Conservation (phyloP, 106 monocot genomes). For the Xerophyta viscosa region DNA sequence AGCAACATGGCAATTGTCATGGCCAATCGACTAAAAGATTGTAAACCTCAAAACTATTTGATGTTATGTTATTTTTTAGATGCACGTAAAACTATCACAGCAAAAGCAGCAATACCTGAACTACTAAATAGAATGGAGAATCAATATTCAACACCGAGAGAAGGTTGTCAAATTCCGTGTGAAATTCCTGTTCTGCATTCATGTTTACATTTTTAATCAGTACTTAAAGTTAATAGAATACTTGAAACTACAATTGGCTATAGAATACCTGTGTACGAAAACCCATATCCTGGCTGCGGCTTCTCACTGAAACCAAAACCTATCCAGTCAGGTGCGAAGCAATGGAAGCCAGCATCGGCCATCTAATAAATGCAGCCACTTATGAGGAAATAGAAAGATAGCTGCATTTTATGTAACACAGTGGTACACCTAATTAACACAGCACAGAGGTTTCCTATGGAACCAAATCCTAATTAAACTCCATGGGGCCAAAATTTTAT, state of each 20-base stretch:
- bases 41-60: too few species aligned
- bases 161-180: slow-evolving; percentile 73
- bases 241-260: neutral
- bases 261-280: slow-evolving; percentile 61
- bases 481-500: too few species aligned
- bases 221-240: neutral
- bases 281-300: slow-evolving; percentile 93
- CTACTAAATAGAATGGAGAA: slow-evolving; percentile 73
- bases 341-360: slow-evolving; percentile 84
- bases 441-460: too few species aligned
- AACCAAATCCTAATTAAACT: too few species aligned
- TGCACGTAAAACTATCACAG: too few species aligned
- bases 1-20: too few species aligned
- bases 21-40: too few species aligned
- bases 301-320: slow-evolving; percentile 99
- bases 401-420: too few species aligned
- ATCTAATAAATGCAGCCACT: slow-evolving; percentile 39
- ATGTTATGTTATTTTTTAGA: too few species aligned
- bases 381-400: slow-evolving; percentile 7
- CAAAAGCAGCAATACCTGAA: too few species aligned
- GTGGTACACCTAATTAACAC: too few species aligned
- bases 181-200: slow-evolving; percentile 80
- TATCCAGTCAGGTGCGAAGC: slow-evolving; percentile 98
- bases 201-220: neutral
- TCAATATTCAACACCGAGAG: slow-evolving; percentile 52